Evolutionary conservation across 2,329 filamentous ascomycete species (phyloP), one percentile per base, ranked within the genome.

Genomic region (Pochonia chlamydosporia): DNA sequence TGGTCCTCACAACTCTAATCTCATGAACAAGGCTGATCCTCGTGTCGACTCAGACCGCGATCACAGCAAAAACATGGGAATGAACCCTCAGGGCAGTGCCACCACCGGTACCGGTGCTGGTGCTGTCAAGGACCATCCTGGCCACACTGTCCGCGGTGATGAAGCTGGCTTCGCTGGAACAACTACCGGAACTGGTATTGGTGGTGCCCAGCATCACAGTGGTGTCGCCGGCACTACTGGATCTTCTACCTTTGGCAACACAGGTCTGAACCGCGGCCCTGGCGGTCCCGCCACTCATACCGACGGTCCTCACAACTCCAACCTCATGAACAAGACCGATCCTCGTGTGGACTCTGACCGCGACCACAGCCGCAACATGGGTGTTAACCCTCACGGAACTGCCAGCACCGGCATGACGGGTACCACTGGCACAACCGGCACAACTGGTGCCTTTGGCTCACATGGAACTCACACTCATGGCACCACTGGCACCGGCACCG

Each of bases 21-120:
- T 70, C 14, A 54, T 65, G 20, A 81, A 81, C 67, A 76, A 76
- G 56, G 37, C 60, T 3, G 78, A 81, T 52, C 76, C 76, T 18
- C 65, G 74, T n/a, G 66, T 78, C 44, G 76, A 81, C 58, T 75
- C 72, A 4, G 74, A 81, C 55, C 64, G 73, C 13, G 72, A 74
- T 45, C 61, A 66, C 40, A 64, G 61, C 55, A 57, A 57, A 46
- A 68, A 61, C 55, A 28, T 62, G 52, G 62, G 62, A 11, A 50
- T 53, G 26, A 64, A 64, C 53, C 56, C 61, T 14, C 67, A 70
- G 3, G 52, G 52, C 10, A 49, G 36, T 23, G 49, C 40, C 21
- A 51, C 47, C 16, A 52, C 48, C 14, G 46, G 47, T 14, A 49
- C 47, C 14, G 46, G 47, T 14, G 47, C 47, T 13, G 28, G 28